These are phyloP conservation scores for Aspergillus leporis DNA, from an alignment of 495 filamentous ascomycete species.

Conservation along the genomic window DNA sequence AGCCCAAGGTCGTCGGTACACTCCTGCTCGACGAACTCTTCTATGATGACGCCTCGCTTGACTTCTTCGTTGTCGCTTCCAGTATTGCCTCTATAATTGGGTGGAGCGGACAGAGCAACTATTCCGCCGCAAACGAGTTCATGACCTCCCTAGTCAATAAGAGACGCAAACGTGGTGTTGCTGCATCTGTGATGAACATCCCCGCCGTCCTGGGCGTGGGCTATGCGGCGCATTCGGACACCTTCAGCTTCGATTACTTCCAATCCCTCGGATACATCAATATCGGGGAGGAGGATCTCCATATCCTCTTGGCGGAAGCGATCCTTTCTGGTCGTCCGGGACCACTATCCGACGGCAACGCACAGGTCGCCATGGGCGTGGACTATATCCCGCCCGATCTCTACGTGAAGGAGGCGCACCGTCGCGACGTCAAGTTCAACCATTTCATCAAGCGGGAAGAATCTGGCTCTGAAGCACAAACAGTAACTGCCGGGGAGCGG, in stretches of 20 bases:
- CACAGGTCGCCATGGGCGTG: too few relatives aligned
- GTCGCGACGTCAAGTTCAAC: too few relatives aligned
- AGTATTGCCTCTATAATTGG: slow-evolving; percentile 54
- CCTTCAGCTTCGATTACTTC: background rate
- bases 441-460: too few relatives aligned
- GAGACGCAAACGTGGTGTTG: slow-evolving; percentile 30
- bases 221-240: background rate
- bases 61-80: slow-evolving; percentile 64
- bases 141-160: slow-evolving; percentile 32
- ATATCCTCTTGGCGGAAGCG: slow-evolving; percentile 32
- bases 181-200: slow-evolving; percentile 19
- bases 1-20: slow-evolving; percentile 27
- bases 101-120: slow-evolving; percentile 57
- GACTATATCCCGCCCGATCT: too few relatives aligned
- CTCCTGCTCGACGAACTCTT: slow-evolving; percentile 28
- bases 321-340: background rate
- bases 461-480: too few relatives aligned
- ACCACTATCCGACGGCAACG: too few relatives aligned
- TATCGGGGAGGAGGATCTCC: slow-evolving; percentile 47
- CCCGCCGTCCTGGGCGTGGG: background rate
- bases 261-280: background rate
- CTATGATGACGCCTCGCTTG: slow-evolving; percentile 37
- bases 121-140: slow-evolving; percentile 60
- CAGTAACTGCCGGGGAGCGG: too few relatives aligned
- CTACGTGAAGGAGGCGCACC: too few relatives aligned